Conservation (phyloP, 192 early-diverging fungal species). For the Phlyctochytrium planicorne region DNA sequence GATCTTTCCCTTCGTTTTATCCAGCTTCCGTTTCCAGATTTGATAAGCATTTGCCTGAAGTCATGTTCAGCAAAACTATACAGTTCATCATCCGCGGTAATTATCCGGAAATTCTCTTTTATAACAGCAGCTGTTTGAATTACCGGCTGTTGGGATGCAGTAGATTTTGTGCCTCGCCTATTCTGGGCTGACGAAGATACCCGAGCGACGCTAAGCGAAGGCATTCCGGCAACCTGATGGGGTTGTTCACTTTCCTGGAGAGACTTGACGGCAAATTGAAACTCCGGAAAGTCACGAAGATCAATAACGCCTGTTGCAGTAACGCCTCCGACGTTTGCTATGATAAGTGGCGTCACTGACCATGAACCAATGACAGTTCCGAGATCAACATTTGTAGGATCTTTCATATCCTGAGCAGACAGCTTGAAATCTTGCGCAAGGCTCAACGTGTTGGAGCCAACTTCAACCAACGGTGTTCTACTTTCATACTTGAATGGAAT, state of each 20-base stretch:
- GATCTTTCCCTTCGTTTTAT: background rate
- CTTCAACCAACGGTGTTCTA: constrained; percentile 20
- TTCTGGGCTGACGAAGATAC: background rate
- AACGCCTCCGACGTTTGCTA: constrained; percentile 35
- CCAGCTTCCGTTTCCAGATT: background rate
- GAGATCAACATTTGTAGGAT: background rate
- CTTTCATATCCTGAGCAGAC: background rate
- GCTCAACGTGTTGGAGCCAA: constrained; percentile 10
- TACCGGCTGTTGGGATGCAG: background rate
- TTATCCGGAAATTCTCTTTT: background rate
- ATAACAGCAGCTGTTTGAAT: background rate
- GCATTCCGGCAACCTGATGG: background rate
- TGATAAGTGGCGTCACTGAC: constrained; percentile 1
- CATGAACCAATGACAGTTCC: constrained; percentile 45
- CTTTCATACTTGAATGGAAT: constrained; percentile 51
- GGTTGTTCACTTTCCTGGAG: background rate
- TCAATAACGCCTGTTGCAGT: constrained; percentile 38
- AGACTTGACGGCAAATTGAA: constrained; percentile 20
- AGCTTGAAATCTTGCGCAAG: too few relatives aligned
- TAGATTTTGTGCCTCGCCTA: background rate
- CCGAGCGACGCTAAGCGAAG: background rate
- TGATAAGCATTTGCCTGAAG: background rate
- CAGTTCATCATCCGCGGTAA: constrained; percentile 12
- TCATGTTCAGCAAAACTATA: constrained; percentile 5
- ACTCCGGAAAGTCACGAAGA: constrained; percentile 38